phyloP scores from a whole-genome alignment of 2,329 filamentous ascomycete species.

The Hymenoscyphus fructigenus region DNA sequence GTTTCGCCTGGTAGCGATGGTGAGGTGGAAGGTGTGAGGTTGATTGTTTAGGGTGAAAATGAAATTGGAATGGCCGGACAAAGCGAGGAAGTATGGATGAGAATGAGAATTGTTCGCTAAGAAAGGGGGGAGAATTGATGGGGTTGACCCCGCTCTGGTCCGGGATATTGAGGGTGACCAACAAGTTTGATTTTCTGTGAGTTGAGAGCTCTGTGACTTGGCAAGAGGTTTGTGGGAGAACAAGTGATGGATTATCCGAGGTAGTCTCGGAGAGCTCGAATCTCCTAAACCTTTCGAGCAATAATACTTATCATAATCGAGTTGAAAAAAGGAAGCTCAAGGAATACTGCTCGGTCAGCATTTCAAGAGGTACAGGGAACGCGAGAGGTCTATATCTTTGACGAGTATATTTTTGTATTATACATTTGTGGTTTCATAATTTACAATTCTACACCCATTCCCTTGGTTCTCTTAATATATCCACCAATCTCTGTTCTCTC shows the following conservation, averaged over 20 bases:
- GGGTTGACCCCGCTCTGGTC: slow-evolving; percentile 7
- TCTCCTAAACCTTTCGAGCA: too few species aligned
- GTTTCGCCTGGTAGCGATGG: slow-evolving; percentile 23
- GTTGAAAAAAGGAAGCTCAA: too few species aligned
- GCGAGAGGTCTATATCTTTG: not conserved
- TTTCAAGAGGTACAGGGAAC: not conserved
- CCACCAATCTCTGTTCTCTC: slow-evolving; percentile 76
- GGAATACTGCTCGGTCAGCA: not conserved
- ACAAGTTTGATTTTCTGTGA: too few species aligned
- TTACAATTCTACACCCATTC: slow-evolving; percentile 58
- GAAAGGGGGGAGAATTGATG: slow-evolving; percentile 13
- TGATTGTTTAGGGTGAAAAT: too few species aligned
- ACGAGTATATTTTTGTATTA: not conserved
- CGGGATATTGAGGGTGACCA: too few species aligned
- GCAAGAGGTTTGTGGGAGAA: too few species aligned
- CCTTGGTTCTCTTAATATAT: slow-evolving; percentile 64
- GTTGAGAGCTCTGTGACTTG: too few species aligned
- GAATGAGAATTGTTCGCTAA: slow-evolving; percentile 7
- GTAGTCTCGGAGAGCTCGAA: too few species aligned
- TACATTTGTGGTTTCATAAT: not conserved
- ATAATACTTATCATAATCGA: too few species aligned
- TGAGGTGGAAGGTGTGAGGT: slow-evolving; percentile 5
- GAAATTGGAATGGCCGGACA: not conserved
- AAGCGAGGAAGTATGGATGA: not conserved
- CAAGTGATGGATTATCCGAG: too few species aligned